Conservation (phyloP, 495 filamentous ascomycete genomes). For the Trypethelium eluteriae region DNA sequence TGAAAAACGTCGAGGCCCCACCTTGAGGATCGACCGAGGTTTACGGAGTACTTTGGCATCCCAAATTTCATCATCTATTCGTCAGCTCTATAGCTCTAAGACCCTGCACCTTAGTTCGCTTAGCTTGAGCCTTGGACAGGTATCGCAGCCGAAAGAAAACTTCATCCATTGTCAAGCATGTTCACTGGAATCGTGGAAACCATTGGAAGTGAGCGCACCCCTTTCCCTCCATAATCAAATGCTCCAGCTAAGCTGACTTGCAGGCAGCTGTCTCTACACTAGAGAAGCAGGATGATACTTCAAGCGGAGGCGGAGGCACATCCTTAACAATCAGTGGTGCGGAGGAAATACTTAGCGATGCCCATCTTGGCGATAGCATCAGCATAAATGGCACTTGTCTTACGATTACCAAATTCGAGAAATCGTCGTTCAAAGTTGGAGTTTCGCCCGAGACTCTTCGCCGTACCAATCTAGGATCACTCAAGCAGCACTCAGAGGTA, state of each 20-base stretch:
- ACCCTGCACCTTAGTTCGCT: not conserved
- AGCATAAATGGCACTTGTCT: constrained; percentile 88
- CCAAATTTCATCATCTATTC: too few species aligned
- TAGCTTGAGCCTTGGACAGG: not conserved
- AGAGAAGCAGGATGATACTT: constrained; percentile 65
- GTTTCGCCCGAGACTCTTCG: constrained; percentile 94
- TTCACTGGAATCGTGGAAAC: constrained; percentile 96
- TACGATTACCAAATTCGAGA: constrained; percentile 75
- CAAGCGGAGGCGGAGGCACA: constrained; percentile 65
- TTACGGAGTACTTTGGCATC: not conserved
- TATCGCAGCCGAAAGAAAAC: not conserved
- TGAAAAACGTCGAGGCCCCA: not conserved
- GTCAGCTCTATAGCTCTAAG: not conserved
- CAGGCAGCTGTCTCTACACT: constrained; percentile 69
- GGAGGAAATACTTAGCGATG: constrained; percentile 67
- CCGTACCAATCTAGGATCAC: constrained; percentile 79
- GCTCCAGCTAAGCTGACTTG: constrained; percentile 30
- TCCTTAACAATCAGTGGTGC: constrained; percentile 79
- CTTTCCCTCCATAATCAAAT: constrained; percentile 8
- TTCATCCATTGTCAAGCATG: constrained; percentile 46
- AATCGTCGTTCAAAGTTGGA: constrained; percentile 75
- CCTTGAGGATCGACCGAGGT: not conserved
- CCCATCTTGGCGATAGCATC: constrained; percentile 85
- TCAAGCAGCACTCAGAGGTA: constrained; percentile 52
- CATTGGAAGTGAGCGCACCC: constrained; percentile 65